phyloP scores from a whole-genome alignment of 2,329 filamentous ascomycete genomes.

The Xylariaceae sp. region DNA sequence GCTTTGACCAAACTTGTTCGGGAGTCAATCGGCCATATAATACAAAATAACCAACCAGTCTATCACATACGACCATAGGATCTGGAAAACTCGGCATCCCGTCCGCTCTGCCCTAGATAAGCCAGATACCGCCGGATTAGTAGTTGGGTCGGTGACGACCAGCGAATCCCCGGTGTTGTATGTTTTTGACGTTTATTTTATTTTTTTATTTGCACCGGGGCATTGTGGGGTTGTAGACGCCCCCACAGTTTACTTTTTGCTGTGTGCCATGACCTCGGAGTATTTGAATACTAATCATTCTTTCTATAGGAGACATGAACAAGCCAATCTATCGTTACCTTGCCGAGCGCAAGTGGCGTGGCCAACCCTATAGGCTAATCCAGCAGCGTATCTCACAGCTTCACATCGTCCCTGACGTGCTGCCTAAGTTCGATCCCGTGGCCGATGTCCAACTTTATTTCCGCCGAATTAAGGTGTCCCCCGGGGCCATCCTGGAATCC shows the following conservation, averaged over 20 bases:
- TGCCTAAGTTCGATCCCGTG: conserved; percentile 76
- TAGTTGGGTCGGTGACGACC: conserved; percentile 7
- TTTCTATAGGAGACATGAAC: conserved; percentile 77
- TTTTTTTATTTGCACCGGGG: not conserved
- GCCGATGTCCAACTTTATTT: conserved; percentile 85
- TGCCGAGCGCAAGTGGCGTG: conserved; percentile 84
- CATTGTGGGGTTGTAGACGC: not conserved
- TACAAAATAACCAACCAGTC: not conserved
- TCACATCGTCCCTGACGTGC: conserved; percentile 83
- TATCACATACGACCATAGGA: conserved; percentile 24
- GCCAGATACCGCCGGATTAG: conserved; percentile 1
- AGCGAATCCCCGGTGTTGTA: conserved; percentile 10
- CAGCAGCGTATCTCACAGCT: conserved; percentile 86
- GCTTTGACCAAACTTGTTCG: not conserved
- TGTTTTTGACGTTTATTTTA: conserved; percentile 8
- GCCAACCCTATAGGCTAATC: conserved; percentile 77
- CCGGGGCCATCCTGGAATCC: conserved; percentile 79
- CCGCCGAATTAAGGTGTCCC: conserved; percentile 67
- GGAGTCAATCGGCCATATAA: conserved; percentile 8
- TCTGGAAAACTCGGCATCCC: conserved; percentile 25
- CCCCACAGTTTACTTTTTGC: not conserved
- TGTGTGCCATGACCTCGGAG: not conserved
- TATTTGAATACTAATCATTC: conserved; percentile 21
- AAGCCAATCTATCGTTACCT: conserved; percentile 95
- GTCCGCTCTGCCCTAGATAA: conserved; percentile 25